Percentiles rank a stretch among this genome's conserved stretches.
phyloP scores from a whole-genome alignment of 768 basidiomycete genomes.

The Clathrus columnatus region DNA sequence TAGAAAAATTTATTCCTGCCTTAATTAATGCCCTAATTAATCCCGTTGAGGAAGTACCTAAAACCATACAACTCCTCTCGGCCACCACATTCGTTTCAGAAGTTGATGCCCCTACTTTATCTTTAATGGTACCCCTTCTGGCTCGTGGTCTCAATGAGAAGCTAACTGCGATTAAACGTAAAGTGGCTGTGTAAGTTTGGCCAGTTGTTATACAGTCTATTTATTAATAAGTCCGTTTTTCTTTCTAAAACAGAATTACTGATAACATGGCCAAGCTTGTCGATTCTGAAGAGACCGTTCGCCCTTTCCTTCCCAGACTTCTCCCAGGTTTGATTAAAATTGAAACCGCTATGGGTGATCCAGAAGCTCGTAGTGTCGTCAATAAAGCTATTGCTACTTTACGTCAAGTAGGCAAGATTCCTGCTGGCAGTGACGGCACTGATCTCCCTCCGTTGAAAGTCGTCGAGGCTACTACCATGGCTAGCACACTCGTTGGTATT shows the following conservation, averaged over 20 bases:
- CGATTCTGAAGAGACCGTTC: conserved; percentile 88
- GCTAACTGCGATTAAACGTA: conserved; percentile 92
- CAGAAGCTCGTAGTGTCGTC: conserved; percentile 92
- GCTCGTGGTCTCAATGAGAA: conserved; percentile 92
- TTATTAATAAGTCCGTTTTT: conserved; percentile 14
- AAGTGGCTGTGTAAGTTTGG: conserved; percentile 81
- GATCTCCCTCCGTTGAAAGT: conserved; percentile 80
- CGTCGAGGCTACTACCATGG: conserved; percentile 59
- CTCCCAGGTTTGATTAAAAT: conserved; percentile 95
- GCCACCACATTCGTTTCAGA: conserved; percentile 99
- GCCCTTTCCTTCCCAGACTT: conserved; percentile 93
- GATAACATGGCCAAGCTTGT: conserved; percentile 99
- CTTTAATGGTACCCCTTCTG: conserved; percentile 94
- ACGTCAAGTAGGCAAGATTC: conserved; percentile 89
- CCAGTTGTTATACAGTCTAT: conserved; percentile 13
- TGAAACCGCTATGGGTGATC: conserved; percentile 90
- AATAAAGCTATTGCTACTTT: conserved; percentile 90
- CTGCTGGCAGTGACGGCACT: conserved; percentile 75
- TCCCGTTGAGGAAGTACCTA: conserved; percentile 98
- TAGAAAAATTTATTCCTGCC: conserved; percentile 93
- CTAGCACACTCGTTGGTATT: conserved; percentile 56
- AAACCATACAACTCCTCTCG: conserved; percentile 90
- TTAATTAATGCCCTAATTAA: conserved; percentile 97
- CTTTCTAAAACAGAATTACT: conserved; percentile 50
- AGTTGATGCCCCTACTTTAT: conserved; percentile 94